phyloP scores from a whole-genome alignment of 805 yeast genomes.

The Wickerhamiella azymoides region DNA sequence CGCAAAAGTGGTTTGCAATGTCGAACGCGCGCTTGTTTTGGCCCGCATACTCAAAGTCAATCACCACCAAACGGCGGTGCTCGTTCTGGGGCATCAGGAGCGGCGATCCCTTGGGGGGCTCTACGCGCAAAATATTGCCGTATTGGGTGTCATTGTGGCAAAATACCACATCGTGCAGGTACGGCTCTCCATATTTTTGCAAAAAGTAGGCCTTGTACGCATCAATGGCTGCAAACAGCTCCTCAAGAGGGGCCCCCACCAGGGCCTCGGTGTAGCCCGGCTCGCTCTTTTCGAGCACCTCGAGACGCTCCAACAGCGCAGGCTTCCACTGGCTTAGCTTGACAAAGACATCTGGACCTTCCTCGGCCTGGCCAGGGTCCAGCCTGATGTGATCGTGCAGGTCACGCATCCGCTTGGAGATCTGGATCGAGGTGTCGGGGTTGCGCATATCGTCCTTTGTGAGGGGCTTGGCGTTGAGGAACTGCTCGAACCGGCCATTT shows the following conservation, averaged over 20 bases:
- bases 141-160: constrained; percentile 97
- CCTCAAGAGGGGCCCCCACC: constrained; percentile 16
- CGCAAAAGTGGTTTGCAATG: constrained; percentile 83
- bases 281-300: constrained; percentile 29
- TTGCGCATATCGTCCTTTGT: constrained; percentile 60
- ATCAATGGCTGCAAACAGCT: constrained; percentile 36
- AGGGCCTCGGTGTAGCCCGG: constrained; percentile 17
- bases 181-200: constrained; percentile 31
- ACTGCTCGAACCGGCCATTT: constrained; percentile 92
- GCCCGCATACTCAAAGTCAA: constrained; percentile 93
- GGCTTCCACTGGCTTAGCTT: constrained; percentile 59
- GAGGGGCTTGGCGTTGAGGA: constrained; percentile 67
- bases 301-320: constrained; percentile 33
- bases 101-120: constrained; percentile 38
- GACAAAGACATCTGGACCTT: constrained; percentile 58
- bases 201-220: constrained; percentile 53
- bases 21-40: constrained; percentile 82
- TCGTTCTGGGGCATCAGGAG: constrained; percentile 34
- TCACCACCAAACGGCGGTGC: constrained; percentile 72
- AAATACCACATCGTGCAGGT: constrained; percentile 40
- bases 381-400: constrained; percentile 69
- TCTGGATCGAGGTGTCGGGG: constrained; percentile 61
- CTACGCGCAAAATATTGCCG: constrained; percentile 68
- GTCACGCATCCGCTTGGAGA: constrained; percentile 94
- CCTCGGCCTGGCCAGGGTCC: constrained; percentile 37